phyloP scores from a whole-genome alignment of 441 rosid species.

The Populus hybrid region DNA sequence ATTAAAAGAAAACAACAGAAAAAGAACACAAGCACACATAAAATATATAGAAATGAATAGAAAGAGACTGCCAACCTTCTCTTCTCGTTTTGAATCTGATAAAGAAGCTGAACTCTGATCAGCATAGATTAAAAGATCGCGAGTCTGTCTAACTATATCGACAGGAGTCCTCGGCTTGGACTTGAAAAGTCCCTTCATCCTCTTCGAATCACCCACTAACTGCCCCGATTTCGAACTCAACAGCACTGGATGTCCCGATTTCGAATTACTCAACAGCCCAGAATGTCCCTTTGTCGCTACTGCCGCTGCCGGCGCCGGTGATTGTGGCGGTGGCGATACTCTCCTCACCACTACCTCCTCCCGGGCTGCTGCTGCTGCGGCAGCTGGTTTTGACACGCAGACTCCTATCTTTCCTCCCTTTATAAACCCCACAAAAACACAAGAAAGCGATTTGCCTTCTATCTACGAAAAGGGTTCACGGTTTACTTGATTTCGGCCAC shows the following conservation, averaged over 20 bases:
- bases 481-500: not conserved
- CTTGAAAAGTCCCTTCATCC: conserved; percentile 91
- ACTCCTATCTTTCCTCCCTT: no score
- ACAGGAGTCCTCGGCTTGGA: conserved; percentile 84
- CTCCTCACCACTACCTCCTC: conserved; percentile 30
- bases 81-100: conserved; percentile 72
- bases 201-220: conserved; percentile 12
- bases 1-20: not conserved
- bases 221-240: conserved; percentile 17
- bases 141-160: conserved; percentile 84
- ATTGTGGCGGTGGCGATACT: conserved; percentile 37
- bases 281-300: conserved; percentile 21
- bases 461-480: not conserved
- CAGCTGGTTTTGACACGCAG: no score
- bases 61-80: conserved; percentile 43
- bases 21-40: not conserved
- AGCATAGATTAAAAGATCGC: conserved; percentile 70
- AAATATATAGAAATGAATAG: not conserved
- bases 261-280: not conserved
- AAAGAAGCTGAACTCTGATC: conserved; percentile 23
- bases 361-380: conserved; percentile 21
- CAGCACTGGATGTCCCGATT: no score
- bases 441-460: not conserved
- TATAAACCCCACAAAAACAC: not conserved
- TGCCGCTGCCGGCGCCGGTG: conserved; percentile 13